Evolutionary conservation across 148 eudicot genomes (phyloP).

Genomic region (Drosera capensis): DNA sequence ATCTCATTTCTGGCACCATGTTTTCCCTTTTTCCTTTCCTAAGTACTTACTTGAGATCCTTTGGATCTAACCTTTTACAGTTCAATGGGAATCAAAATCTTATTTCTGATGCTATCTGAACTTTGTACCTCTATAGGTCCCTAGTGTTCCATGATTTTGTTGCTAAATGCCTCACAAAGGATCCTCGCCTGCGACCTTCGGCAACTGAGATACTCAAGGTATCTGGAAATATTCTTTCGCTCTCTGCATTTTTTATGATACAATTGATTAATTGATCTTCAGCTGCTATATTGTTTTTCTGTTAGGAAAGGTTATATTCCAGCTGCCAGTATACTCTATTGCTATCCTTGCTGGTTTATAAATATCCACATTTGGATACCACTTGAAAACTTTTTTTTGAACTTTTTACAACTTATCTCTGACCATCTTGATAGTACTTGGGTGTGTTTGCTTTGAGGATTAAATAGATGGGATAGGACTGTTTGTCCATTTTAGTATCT

Average conservation of each 20-base stretch:
- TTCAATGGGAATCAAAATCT: too few species aligned
- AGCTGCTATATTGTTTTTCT: not conserved
- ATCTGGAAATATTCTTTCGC: slow-evolving; percentile 3
- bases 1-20: too few species aligned
- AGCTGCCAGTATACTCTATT: slow-evolving; percentile 4
- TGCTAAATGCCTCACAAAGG: slow-evolving; percentile 95
- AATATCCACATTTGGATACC: too few species aligned
- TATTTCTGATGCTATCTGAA: not conserved
- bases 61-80: too few species aligned
- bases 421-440: not conserved
- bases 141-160: slow-evolving; percentile 94
- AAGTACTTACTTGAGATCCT: too few species aligned
- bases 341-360: too few species aligned
- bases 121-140: slow-evolving; percentile 39
- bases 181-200: slow-evolving; percentile 80
- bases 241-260: not conserved
- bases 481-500: too few species aligned
- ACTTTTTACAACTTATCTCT: not conserved
- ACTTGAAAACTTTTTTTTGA: not conserved
- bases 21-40: too few species aligned
- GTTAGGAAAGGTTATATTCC: not conserved
- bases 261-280: not conserved
- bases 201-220: slow-evolving; percentile 95
- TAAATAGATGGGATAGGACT: too few species aligned
- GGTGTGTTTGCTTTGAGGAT: too few species aligned